phyloP scores from a whole-genome alignment of 352 stramenopile species.

The Thraustochytrium sp. region DNA sequence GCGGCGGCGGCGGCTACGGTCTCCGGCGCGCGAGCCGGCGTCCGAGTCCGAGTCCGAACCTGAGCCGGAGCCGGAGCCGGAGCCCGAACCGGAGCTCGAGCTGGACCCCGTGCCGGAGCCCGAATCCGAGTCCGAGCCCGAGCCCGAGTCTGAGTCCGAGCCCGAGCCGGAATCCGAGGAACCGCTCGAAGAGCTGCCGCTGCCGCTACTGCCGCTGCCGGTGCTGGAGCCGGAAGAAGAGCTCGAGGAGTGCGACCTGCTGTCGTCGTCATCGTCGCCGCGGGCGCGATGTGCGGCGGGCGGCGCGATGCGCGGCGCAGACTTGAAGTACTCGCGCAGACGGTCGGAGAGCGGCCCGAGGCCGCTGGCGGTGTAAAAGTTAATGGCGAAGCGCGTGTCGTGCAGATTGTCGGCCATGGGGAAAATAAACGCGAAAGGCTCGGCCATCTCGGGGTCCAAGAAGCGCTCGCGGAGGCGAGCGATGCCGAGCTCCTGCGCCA shows the following conservation, averaged over 20 bases:
- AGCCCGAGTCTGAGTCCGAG: background rate
- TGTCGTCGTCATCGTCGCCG: background rate
- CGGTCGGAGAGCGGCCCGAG: conserved; percentile 93
- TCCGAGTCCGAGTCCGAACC: background rate
- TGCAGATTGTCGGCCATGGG: conserved; percentile 86
- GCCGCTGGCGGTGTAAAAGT: conserved; percentile 99
- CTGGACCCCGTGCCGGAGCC: too few relatives aligned
- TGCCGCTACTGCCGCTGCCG: background rate
- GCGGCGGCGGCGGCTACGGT: too few relatives aligned
- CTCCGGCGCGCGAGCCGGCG: too few relatives aligned
- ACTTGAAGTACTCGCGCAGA: conserved; percentile 91
- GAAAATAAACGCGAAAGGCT: conserved; percentile 90
- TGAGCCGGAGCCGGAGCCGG: conserved; percentile 43
- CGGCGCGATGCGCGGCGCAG: conserved; percentile 87
- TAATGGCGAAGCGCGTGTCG: conserved; percentile 98
- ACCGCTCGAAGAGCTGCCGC: background rate
- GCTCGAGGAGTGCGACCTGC: background rate
- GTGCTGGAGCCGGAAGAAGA: background rate
- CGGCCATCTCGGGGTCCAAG: conserved; percentile 75
- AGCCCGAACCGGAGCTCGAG: conserved; percentile 50
- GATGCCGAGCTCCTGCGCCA: conserved; percentile 92
- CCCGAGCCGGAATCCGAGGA: too few relatives aligned
- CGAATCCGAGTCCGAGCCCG: conserved; percentile 51
- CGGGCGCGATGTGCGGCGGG: conserved; percentile 18
- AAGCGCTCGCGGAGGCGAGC: conserved; percentile 89